Evolutionary conservation across 2,329 filamentous ascomycete genomes (phyloP).

Genomic region (Emmonsia crescens): DNA sequence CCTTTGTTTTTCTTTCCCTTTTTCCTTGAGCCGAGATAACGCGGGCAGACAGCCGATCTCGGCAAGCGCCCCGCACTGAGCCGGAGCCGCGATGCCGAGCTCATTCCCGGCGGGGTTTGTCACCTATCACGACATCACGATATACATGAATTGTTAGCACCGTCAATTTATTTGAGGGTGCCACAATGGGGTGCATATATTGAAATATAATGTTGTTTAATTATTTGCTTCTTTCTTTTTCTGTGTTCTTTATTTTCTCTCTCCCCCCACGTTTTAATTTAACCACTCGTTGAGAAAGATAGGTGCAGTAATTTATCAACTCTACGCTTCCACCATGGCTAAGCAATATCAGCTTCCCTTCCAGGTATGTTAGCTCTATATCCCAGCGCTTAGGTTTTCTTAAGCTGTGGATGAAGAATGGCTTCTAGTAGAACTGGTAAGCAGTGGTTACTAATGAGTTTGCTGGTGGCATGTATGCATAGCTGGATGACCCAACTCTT

Average conservation of each 20-base stretch:
- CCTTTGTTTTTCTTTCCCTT: background rate
- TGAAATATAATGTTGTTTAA: background rate
- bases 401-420: background rate
- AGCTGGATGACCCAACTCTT: slow-evolving; percentile 40
- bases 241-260: background rate
- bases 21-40: background rate
- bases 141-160: background rate
- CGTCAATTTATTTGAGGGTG: background rate
- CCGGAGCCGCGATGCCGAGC: background rate
- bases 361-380: slow-evolving; percentile 18
- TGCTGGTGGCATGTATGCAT: background rate
- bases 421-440: background rate
- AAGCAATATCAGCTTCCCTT: slow-evolving; percentile 29
- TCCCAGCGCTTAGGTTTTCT: background rate
- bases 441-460: background rate
- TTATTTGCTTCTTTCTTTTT: background rate
- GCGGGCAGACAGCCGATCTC: background rate
- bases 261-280: background rate
- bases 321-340: slow-evolving; percentile 17
- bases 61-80: background rate
- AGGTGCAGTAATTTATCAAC: background rate
- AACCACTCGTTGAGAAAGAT: background rate
- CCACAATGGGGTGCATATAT: background rate
- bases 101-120: background rate
- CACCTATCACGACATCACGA: background rate